phyloP scores from a whole-genome alignment of 1,284 basidiomycete species.

The Rhodotorula sp. region DNA sequence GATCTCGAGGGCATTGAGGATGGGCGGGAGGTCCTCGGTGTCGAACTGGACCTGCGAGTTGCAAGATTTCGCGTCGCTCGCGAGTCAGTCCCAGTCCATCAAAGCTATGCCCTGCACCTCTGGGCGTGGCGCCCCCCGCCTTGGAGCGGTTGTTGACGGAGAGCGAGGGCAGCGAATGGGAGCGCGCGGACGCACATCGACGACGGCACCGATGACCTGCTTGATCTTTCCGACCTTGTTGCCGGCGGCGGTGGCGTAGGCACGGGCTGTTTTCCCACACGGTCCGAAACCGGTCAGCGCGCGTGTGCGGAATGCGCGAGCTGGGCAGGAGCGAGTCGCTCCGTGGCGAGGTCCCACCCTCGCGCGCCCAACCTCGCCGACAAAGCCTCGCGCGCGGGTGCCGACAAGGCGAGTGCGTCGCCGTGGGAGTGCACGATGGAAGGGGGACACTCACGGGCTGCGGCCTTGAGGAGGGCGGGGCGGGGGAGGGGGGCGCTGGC shows the following conservation, averaged over 20 bases:
- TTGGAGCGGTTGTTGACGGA: conserved; percentile 60
- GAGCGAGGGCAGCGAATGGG: neutral
- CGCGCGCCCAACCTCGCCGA: neutral
- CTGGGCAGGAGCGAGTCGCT: neutral
- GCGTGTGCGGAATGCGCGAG: neutral
- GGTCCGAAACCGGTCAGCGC: neutral
- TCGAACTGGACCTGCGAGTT: conserved; percentile 46
- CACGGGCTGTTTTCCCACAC: conserved; percentile 64
- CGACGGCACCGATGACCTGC: conserved; percentile 71
- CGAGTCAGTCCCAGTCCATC: neutral
- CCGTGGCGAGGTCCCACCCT: conserved; percentile 25
- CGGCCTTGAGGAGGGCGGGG: conserved; percentile 21
- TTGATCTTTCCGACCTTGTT: conserved; percentile 73
- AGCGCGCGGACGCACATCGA: conserved; percentile 60
- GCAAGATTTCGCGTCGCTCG: neutral
- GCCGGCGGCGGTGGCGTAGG: conserved; percentile 87
- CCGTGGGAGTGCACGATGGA: no score
- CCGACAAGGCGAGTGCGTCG: no score
- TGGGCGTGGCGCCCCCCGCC: neutral
- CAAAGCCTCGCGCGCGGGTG: neutral
- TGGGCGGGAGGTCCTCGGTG: conserved; percentile 74
- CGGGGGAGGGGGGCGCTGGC: conserved; percentile 24
- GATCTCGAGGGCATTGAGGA: conserved; percentile 97
- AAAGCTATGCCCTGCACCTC: neutral
- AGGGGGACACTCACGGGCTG: conserved; percentile 14